phyloP scores from a whole-genome alignment of 768 basidiomycete genomes.

The Suillus cothurnatus region DNA sequence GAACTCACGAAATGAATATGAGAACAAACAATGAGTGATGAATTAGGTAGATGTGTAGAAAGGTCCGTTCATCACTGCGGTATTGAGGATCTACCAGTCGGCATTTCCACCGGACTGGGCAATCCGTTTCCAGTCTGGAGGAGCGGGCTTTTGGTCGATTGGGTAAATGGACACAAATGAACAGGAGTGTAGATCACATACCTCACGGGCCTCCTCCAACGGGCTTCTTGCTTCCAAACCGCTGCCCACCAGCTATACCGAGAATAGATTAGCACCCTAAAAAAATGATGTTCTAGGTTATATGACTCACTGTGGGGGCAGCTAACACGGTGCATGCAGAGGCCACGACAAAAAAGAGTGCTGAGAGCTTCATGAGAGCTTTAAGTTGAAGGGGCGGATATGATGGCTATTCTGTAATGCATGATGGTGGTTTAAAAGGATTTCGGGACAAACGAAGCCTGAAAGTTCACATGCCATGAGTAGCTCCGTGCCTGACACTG shows the following conservation, averaged over 20 bases:
- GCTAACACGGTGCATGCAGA: slow-evolving; percentile 4
- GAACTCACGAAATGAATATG: not conserved
- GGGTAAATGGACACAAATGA: not conserved
- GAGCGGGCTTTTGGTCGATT: not conserved
- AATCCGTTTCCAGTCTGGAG: not conserved
- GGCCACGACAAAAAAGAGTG: slow-evolving; percentile 5
- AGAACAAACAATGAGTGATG: not conserved
- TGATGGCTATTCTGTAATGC: not conserved
- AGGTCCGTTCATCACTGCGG: not conserved
- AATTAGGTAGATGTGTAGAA: not conserved
- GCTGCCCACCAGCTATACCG: not conserved
- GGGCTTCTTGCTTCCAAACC: not conserved
- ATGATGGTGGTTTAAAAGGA: not conserved
- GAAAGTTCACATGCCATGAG: slow-evolving; percentile 11
- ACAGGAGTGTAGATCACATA: not conserved
- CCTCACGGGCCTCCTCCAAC: not conserved
- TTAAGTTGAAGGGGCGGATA: not conserved
- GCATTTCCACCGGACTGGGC: not conserved
- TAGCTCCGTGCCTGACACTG: slow-evolving; percentile 11
- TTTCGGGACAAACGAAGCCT: slow-evolving; percentile 4
- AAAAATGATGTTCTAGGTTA: not conserved
- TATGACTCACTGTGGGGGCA: slow-evolving; percentile 1
- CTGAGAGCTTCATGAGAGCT: slow-evolving; percentile 9
- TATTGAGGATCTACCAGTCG: slow-evolving; percentile 3
- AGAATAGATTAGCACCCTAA: not conserved